Base-by-base conservation (phyloP, 768 basidiomycete genomes). In the Asterophora lycoperdoides region DNA sequence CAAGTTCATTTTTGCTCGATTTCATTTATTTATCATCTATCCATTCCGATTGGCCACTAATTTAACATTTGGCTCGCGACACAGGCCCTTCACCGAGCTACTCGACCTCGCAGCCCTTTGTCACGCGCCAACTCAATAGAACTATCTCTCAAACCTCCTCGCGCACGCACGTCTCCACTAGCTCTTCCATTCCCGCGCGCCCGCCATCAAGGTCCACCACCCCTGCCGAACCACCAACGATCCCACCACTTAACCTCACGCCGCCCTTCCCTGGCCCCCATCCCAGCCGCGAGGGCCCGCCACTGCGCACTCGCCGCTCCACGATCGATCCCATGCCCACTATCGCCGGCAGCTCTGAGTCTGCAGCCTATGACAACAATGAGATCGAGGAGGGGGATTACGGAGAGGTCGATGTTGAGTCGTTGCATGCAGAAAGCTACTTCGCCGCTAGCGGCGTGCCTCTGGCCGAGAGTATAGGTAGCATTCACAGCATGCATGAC, bases 141-240 rank as follows among this genome's bases (percentile, higher is more conserved):
- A 81, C 85, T 5, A 68, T 77, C 36, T 84, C 83, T 19, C 74
- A 84, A 49, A 78, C 76, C 1, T 86, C 84, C 1, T 81, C 81
- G 13, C 74, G 74, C 37, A 83, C 79, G 1, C 77, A 83, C 48
- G 63, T 71, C 30, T 79, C 80, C 4, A 66, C 67, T 11, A 57
- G 57, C 11, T 76, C 72, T 13, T 61, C 64, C 7, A 39, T 60
- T 13, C 45, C 52, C 3, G 23, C 23, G 32, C 53, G 55, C 32
- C 53, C 49, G 38, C 42, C 52, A 17, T 34, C 50, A 8, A 46
- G 37, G 30, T 38, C 57, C 11, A 35, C 23, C 5, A 26, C 54
- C 37, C 36, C 43, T 58, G 23, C 23, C 3, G 63, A 50, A 58
- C 69, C 17, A 3, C 80, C 82, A 1, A 66, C 64, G 15, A 79